Percentiles rank a stretch among this genome's conserved stretches.
These are phyloP conservation scores for Hysterangium stoloniferum DNA, from an alignment of 768 basidiomycete genomes.

Conservation along the genomic window DNA sequence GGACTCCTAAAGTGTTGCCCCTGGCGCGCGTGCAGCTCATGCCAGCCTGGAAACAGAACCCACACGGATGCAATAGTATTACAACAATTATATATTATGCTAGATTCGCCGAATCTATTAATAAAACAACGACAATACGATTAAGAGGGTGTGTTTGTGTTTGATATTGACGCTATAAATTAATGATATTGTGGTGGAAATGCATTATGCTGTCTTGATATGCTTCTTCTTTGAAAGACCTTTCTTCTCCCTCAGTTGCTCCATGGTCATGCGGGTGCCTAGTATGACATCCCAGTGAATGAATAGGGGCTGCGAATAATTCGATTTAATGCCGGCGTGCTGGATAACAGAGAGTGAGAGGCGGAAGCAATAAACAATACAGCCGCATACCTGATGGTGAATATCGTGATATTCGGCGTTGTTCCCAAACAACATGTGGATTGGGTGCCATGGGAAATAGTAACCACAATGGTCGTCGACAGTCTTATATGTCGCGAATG, in stretches of 20 bases:
- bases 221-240: neutral
- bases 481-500: constrained; percentile 33
- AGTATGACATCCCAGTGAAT: constrained; percentile 39
- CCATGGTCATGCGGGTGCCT: constrained; percentile 24
- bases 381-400: constrained; percentile 31
- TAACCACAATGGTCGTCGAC: constrained; percentile 39
- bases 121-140: too few relatives aligned
- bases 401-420: constrained; percentile 43
- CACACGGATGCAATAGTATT: too few relatives aligned
- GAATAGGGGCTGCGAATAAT: constrained; percentile 43
- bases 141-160: neutral
- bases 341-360: constrained; percentile 8
- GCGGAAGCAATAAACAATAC: neutral
- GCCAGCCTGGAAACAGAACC: too few relatives aligned
- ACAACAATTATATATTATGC: too few relatives aligned
- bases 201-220: too few relatives aligned
- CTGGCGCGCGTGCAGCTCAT: too few relatives aligned
- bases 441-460: constrained; percentile 38
- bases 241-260: constrained; percentile 6
- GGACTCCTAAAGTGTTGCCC: too few relatives aligned
- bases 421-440: constrained; percentile 38
- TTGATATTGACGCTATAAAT: neutral
- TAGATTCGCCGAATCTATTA: too few relatives aligned
- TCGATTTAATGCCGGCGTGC: constrained; percentile 37
- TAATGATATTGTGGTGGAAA: neutral